Base-by-base conservation (phyloP, 768 basidiomycete species). In the Coprinopsis strossmayeri region DNA sequence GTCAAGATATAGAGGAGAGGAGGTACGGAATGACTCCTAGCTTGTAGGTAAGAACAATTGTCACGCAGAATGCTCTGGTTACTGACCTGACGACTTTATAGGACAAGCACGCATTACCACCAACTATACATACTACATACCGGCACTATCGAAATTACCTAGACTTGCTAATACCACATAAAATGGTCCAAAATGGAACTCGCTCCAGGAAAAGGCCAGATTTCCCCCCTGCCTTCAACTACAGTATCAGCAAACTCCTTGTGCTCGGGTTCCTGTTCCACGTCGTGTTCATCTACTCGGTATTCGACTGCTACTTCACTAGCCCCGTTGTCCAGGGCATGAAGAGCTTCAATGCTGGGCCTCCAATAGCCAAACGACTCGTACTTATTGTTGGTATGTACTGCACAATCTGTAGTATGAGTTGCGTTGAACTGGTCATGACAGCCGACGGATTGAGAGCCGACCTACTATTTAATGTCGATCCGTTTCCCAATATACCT, bases 241-340 rank as follows among this genome's bases (percentile, higher is more conserved):
- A 74, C 53, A 70, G 68, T 59, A 65, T 76, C 28, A 52, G 59
- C 1, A 63, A 68, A 48, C 67, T 87, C 13, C 73, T 91, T 13
- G 50, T 77, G n/a, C 62, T 87, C 34, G 86, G 85, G 26, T 71
- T 91, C 30, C 58, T 82, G 32, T 90, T 91, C 58, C 89, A 92
- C 59, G 61, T 87, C 45, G 70, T 82, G 3, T 88, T 80, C 63
- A 84, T 85, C 46, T 76, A 72, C 28, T 81, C 84, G 2, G 79
- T 74, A 13, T 93, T 93, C 65, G 87, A 91, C 65, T 91, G 89
- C 64, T 93, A 92, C 62, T 93, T 93, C 61, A 86, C 79, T 21
- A 87, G 82, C 55, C 85, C 88, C 0, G 86, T 89, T 5, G 86
- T 88, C 20, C 74, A 82, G 69, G 87, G 86, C 43, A 89, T 90